These are phyloP conservation scores for Margaritispora aquatica DNA, from an alignment of 495 filamentous ascomycete genomes.

Conservation along the genomic window DNA sequence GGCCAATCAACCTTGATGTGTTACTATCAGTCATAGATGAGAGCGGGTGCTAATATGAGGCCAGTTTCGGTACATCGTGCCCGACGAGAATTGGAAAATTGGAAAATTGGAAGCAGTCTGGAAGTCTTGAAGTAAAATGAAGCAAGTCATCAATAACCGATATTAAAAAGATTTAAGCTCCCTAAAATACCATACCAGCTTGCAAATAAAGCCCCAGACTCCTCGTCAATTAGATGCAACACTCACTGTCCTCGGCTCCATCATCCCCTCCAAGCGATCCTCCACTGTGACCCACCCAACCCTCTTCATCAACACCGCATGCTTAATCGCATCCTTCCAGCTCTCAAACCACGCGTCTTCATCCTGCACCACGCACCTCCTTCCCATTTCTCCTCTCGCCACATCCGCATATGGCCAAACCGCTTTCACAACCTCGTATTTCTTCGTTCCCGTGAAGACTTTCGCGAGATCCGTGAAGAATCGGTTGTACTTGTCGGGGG, in stretches of 20 bases:
- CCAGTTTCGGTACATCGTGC: no score
- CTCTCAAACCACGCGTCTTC: slow-evolving; percentile 53
- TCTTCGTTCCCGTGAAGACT: slow-evolving; percentile 23
- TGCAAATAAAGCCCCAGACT: background rate
- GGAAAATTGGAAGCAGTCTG: no score
- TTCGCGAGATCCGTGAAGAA: slow-evolving; percentile 47
- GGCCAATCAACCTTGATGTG: no score
- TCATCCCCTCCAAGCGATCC: slow-evolving; percentile 69
- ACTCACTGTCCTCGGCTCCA: slow-evolving; percentile 53
- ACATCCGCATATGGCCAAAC: slow-evolving; percentile 25
- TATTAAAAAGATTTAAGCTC: no score
- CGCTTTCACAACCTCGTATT: slow-evolving; percentile 21
- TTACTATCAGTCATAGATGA: no score
- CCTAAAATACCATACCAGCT: background rate
- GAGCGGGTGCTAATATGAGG: no score
- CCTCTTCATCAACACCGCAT: slow-evolving; percentile 83
- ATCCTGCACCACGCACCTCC: slow-evolving; percentile 38
- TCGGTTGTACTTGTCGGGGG: slow-evolving; percentile 43
- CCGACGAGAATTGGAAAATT: no score
- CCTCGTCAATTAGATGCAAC: background rate
- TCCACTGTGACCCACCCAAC: slow-evolving; percentile 59
- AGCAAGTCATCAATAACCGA: no score
- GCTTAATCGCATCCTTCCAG: slow-evolving; percentile 92
- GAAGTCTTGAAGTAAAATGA: no score
- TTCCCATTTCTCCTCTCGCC: slow-evolving; percentile 11